Percentiles rank a stretch among this genome's conserved stretches.
Evolutionary conservation across 768 basidiomycete species (phyloP).

Genomic region (Clavaria fumosa): DNA sequence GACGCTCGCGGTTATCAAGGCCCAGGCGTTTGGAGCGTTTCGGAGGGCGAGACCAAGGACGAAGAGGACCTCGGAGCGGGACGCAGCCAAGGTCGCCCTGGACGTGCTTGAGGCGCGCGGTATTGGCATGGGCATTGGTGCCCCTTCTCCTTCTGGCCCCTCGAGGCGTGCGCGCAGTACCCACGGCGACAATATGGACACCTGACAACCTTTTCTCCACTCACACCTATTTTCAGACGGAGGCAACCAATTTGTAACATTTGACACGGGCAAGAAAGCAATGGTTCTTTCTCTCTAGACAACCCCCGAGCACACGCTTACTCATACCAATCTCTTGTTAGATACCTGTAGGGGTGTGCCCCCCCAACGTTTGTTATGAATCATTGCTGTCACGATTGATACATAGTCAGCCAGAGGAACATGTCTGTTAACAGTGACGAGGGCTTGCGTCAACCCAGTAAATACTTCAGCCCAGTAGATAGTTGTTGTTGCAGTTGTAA

Average conservation of each 20-base stretch:
- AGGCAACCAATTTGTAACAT: constrained; percentile 10
- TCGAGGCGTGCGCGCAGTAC: constrained; percentile 38
- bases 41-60: constrained; percentile 62
- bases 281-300: constrained; percentile 10
- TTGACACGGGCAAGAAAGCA: too few relatives aligned
- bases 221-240: constrained; percentile 9
- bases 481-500: too few relatives aligned
- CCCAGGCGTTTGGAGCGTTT: constrained; percentile 75
- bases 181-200: constrained; percentile 28
- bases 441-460: too few relatives aligned
- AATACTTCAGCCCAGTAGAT: too few relatives aligned
- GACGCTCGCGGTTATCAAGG: constrained; percentile 82
- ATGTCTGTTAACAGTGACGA: too few relatives aligned
- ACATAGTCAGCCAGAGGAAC: too few relatives aligned
- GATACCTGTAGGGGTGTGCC: constrained; percentile 12
- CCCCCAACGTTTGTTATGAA: too few relatives aligned
- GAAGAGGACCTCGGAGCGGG: constrained; percentile 52
- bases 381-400: too few relatives aligned
- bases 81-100: constrained; percentile 55
- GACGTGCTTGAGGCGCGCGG: constrained; percentile 75
- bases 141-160: constrained; percentile 19
- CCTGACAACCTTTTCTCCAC: constrained; percentile 13
- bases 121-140: constrained; percentile 28
- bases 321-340: constrained; percentile 11
- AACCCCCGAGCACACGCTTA: constrained; percentile 4